Conservation (phyloP, 805 yeast genomes). For the Starmerella bombicola region DNA sequence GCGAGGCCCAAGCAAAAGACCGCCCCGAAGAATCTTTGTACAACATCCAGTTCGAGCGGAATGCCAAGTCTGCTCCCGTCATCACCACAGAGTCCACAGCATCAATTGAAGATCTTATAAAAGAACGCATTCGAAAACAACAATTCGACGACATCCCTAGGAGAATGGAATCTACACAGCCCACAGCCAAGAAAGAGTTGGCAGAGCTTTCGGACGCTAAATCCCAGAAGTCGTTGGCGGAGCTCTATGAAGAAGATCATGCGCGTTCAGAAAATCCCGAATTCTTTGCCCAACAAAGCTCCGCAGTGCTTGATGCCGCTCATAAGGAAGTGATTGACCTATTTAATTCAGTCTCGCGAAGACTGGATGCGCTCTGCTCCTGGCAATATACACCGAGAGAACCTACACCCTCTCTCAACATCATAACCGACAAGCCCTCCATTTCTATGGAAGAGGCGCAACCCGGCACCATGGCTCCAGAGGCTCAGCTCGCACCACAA, state of each 20-base stretch:
- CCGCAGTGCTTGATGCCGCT: conserved; percentile 53
- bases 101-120: conserved; percentile 74
- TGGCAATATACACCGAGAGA: conserved; percentile 92
- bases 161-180: conserved; percentile 33
- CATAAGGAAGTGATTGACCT: conserved; percentile 68
- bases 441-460: conserved; percentile 93
- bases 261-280: conserved; percentile 30
- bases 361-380: conserved; percentile 80
- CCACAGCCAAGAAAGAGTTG: conserved; percentile 27
- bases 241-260: conserved; percentile 79
- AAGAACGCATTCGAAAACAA: conserved; percentile 58
- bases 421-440: conserved; percentile 71
- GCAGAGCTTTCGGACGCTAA: conserved; percentile 68
- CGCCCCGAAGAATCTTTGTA: conserved; percentile 77
- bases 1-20: conserved; percentile 72
- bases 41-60: conserved; percentile 78
- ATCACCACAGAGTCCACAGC: conserved; percentile 83
- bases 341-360: conserved; percentile 49
- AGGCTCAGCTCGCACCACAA: conserved; percentile 81
- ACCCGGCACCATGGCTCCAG: conserved; percentile 68
- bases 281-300: conserved; percentile 36
- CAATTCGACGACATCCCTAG: conserved; percentile 78
- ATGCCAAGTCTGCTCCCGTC: conserved; percentile 90
- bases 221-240: conserved; percentile 79
- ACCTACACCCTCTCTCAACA: conserved; percentile 61